phyloP scores from a whole-genome alignment of 805 yeast genomes.

The Saccharomycopsis fibuligera region DNA sequence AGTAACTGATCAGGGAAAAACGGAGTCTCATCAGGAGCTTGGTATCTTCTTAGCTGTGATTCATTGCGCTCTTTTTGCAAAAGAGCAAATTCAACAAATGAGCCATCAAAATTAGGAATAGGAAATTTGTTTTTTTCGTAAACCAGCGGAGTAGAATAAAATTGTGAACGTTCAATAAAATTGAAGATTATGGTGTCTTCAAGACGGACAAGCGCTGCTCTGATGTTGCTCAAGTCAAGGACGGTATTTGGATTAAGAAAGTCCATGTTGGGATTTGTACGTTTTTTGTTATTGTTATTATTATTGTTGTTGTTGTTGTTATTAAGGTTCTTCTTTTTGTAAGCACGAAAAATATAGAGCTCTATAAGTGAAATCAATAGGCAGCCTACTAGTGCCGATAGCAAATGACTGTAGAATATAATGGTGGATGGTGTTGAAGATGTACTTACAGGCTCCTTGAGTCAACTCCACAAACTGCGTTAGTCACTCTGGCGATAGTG shows the following conservation, averaged over 20 bases:
- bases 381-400: no score
- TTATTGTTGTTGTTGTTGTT: no score
- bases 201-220: slow-evolving; percentile 83
- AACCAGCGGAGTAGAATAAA: slow-evolving; percentile 65
- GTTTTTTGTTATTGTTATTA: no score
- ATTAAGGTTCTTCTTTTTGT: no score
- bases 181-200: slow-evolving; percentile 94
- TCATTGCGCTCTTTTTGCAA: slow-evolving; percentile 67
- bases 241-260: slow-evolving; percentile 79
- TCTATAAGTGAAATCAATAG: no score
- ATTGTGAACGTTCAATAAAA: slow-evolving; percentile 89
- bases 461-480: no score
- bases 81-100: slow-evolving; percentile 83
- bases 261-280: slow-evolving; percentile 77
- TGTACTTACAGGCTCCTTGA: no score
- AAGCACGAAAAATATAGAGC: no score
- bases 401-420: no score
- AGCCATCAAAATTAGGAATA: slow-evolving; percentile 66
- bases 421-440: no score
- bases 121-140: slow-evolving; percentile 52
- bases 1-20: slow-evolving; percentile 59
- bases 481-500: no score
- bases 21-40: slow-evolving; percentile 91
- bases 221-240: slow-evolving; percentile 71
- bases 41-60: slow-evolving; percentile 80